Evolutionary conservation across 139 green algal genomes (phyloP).

Genomic region (Coelastrella sp.): DNA sequence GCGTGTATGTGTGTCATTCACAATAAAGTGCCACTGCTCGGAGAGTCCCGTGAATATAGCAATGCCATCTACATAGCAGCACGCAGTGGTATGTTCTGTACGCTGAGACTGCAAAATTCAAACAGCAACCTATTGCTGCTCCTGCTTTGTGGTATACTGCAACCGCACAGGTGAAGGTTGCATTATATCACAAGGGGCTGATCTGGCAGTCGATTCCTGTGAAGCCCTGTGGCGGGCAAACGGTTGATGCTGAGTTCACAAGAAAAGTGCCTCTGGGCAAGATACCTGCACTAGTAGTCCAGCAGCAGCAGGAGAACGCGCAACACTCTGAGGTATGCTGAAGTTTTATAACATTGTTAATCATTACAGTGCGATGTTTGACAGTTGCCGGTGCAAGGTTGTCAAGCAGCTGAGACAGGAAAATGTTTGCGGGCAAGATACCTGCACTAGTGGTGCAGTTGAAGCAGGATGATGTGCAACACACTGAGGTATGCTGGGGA

Average conservation of each 20-base stretch:
- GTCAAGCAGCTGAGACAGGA: too few species aligned
- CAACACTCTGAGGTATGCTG: background rate
- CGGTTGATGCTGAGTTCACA: background rate
- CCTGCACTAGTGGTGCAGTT: slow-evolving; percentile 36
- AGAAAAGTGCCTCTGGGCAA: slow-evolving; percentile 38
- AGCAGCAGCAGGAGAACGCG: background rate
- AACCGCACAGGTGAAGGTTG: slow-evolving; percentile 31
- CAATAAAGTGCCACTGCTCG: too few species aligned
- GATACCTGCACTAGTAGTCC: slow-evolving; percentile 44
- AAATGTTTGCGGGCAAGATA: slow-evolving; percentile 47
- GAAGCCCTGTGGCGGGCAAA: slow-evolving; percentile 9
- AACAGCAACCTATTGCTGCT: too few species aligned
- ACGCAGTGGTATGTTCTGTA: too few species aligned
- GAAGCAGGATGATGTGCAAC: background rate
- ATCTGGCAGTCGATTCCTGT: background rate
- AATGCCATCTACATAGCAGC: too few species aligned
- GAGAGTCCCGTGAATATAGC: too few species aligned
- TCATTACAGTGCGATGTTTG: too few species aligned
- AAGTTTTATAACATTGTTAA: too few species aligned
- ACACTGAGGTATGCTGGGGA: background rate
- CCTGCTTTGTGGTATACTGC: too few species aligned
- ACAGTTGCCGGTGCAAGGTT: too few species aligned
- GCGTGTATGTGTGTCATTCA: too few species aligned
- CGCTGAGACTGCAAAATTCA: too few species aligned
- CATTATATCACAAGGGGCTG: slow-evolving; percentile 5